Conservation (phyloP, 257 asterid genomes). For the Solanum corneliomulleri region DNA sequence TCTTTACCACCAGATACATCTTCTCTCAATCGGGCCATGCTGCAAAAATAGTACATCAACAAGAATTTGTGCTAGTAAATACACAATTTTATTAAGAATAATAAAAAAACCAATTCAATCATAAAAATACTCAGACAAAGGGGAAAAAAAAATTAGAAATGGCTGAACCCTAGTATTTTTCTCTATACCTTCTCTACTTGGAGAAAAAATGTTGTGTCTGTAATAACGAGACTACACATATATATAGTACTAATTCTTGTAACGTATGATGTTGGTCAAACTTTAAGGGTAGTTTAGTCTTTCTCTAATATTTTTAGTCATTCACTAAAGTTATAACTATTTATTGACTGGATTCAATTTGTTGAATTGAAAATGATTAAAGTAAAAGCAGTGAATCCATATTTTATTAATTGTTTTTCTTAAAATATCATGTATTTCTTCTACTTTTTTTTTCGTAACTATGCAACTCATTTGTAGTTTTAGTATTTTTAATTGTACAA, state of each 20-base stretch:
- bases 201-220: neutral
- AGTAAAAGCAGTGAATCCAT: neutral
- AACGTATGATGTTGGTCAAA: neutral
- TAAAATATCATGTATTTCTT: too few species aligned
- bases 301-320: neutral
- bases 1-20: conserved; percentile 45
- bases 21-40: conserved; percentile 74
- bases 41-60: conserved; percentile 14
- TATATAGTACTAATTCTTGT: neutral
- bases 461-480: too few species aligned
- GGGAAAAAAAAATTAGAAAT: neutral
- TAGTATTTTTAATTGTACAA: too few species aligned
- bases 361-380: neutral
- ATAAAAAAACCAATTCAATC: neutral
- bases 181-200: neutral
- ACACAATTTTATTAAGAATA: neutral
- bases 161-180: neutral
- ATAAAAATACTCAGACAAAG: neutral
- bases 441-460: too few species aligned
- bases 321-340: neutral
- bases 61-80: conserved; percentile 2
- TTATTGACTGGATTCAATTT: neutral
- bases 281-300: neutral
- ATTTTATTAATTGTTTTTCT: too few species aligned
- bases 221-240: neutral